Conservation (phyloP, 140 eudicot genomes). For the Flaveria floridana region DNA sequence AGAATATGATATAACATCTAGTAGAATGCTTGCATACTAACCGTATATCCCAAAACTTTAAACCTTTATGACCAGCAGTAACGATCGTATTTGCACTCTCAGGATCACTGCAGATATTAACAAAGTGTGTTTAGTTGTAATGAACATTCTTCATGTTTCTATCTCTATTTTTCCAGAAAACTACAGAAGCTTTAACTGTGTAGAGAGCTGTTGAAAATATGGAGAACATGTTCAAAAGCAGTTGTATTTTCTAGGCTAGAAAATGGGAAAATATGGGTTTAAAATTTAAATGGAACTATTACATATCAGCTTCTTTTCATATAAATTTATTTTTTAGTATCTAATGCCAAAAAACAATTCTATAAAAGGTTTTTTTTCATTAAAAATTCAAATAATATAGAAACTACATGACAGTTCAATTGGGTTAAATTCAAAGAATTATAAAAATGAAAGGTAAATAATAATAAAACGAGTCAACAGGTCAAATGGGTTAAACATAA, state of each 20-base stretch:
- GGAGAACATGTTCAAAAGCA: neutral
- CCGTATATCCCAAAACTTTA: conserved; percentile 97
- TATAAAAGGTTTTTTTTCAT: neutral
- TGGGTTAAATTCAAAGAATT: neutral
- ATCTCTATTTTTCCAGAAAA: neutral
- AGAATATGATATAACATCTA: neutral
- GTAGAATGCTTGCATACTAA: conserved; percentile 34
- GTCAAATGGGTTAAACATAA: neutral
- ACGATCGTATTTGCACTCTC: conserved; percentile 71
- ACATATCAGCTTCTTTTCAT: neutral
- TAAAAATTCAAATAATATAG: neutral
- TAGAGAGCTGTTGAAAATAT: neutral
- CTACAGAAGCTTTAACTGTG: neutral
- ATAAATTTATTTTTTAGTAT: neutral
- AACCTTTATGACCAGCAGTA: conserved; percentile 72
- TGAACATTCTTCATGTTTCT: neutral
- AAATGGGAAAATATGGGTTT: neutral
- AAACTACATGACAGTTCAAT: neutral
- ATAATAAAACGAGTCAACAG: neutral
- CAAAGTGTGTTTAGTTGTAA: neutral
- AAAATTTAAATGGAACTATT: neutral
- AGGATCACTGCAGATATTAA: conserved; percentile 57
- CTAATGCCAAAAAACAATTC: neutral
- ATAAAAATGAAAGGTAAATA: neutral
- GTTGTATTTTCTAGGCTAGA: neutral